phyloP scores from a whole-genome alignment of 1,284 basidiomycete genomes.

The Thecaphora thlaspeos region DNA sequence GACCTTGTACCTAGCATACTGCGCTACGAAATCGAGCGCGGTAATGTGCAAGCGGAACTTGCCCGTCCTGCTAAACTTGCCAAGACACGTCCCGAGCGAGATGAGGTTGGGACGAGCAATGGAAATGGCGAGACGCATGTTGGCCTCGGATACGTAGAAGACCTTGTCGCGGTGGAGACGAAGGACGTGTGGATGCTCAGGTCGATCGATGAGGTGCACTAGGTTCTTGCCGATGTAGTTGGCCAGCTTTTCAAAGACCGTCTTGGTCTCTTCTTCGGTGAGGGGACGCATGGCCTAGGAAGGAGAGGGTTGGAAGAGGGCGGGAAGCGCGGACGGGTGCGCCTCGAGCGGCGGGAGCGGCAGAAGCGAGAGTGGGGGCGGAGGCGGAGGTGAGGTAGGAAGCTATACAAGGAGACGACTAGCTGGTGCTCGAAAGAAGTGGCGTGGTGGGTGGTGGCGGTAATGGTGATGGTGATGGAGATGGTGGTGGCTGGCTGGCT shows the following conservation, averaged over 20 bases:
- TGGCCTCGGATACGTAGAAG: conserved; percentile 52
- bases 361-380: neutral
- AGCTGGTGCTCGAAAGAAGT: too few relatives aligned
- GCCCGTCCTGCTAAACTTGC: conserved; percentile 94
- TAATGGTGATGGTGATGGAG: too few relatives aligned
- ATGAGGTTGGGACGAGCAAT: conserved; percentile 89
- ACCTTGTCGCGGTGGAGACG: conserved; percentile 58
- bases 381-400: too few relatives aligned
- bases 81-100: conserved; percentile 92
- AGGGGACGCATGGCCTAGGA: conserved; percentile 58
- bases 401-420: too few relatives aligned
- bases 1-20: conserved; percentile 98
- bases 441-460: too few relatives aligned
- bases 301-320: conserved; percentile 2
- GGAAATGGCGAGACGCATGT: conserved; percentile 88
- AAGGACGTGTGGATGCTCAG: conserved; percentile 56
- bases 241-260: conserved; percentile 83
- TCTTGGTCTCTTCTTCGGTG: conserved; percentile 59
- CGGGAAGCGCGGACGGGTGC: conserved; percentile 8
- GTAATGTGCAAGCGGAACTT: conserved; percentile 98
- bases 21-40: conserved; percentile 85
- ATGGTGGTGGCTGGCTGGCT: too few relatives aligned
- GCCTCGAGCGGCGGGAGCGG: conserved; percentile 1
- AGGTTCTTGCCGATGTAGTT: conserved; percentile 91
- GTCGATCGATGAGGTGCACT: conserved; percentile 63